Base-by-base conservation (phyloP, 441 rosid genomes). In the Brassica hybrid region DNA sequence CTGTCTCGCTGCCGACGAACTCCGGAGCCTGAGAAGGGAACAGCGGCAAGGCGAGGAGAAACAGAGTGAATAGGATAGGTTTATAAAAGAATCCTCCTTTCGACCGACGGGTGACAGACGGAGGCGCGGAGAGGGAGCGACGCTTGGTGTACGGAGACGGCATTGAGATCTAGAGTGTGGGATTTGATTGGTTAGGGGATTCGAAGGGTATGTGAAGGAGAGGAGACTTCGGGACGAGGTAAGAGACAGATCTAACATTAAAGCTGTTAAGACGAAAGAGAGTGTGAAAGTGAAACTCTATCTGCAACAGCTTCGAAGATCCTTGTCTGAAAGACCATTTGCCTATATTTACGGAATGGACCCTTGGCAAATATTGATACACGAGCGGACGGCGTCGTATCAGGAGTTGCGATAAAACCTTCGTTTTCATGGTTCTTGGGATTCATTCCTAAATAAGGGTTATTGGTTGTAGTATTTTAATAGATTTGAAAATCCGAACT, bases 1-100 rank as follows among this genome's bases (percentile, higher is more conserved):
- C 3, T 6, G 85, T 83, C 67, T 84, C 86, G 64, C 34, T n/a
- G 27, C 73, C 83, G 62, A 94, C 58, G 81, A 92, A 88, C 36
- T 82, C 88, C 18, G 97, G 97, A 81, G 94, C 88, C 65, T 85
- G 89, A 0, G 97, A 88, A 71, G 97, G 94, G 73, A 94, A 91
- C 18, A 91, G 27, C 1, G 94, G 91, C 65, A 92, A 82, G 34
- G 90, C 89, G 67, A 92, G 19, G 73, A 94, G 88, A 81, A 89
- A 85, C 50, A 89, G 43, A 48, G 79, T 77, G 56, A 89, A 72
- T 4, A 88, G 7, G 23, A 91, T 25, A 74, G 76, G 86, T 87
- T 89, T 92, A 84, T 85, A 72, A 52, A 91, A 74, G 68, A 83
- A 62, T 11, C 68, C 85, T 48, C 76, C 72, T 65, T 70, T 74